phyloP scores from a whole-genome alignment of 2,329 filamentous ascomycete genomes.

The Didymella exigua region DNA sequence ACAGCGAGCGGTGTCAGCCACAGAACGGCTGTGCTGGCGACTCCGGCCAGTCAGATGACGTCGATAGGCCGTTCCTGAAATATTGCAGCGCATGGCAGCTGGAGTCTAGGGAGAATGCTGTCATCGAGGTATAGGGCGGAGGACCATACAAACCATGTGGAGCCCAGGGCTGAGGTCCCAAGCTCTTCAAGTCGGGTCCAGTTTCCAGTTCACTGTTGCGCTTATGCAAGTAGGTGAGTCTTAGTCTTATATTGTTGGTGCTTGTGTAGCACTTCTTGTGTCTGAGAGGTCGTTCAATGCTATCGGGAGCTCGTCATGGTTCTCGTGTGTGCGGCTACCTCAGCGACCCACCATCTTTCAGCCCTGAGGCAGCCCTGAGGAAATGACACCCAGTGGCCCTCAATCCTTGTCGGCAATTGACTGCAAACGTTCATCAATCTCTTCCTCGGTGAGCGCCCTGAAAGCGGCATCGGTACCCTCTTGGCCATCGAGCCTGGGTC shows the following conservation, averaged over 20 bases:
- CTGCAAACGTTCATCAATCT: constrained; percentile 98
- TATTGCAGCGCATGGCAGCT: constrained; percentile 37
- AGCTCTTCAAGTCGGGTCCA: constrained; percentile 19
- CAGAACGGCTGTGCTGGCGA: constrained; percentile 43
- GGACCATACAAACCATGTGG: constrained; percentile 41
- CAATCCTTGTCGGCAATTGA: constrained; percentile 99
- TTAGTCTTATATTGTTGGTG: constrained; percentile 42
- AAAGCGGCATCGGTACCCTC: constrained; percentile 81
- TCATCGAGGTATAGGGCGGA: constrained; percentile 38
- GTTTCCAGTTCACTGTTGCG: constrained; percentile 37
- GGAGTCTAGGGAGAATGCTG: constrained; percentile 36
- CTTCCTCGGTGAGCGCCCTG: constrained; percentile 89
- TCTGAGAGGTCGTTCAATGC: constrained; percentile 37
- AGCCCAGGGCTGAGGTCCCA: constrained; percentile 41
- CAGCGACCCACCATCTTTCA: constrained; percentile 33
- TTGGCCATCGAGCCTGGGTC: constrained; percentile 79
- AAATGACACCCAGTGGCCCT: constrained; percentile 62
- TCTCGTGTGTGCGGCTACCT: constrained; percentile 28
- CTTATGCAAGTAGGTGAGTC: constrained; percentile 43
- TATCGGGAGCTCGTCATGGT: constrained; percentile 35
- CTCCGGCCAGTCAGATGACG: constrained; percentile 41
- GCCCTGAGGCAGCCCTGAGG: constrained; percentile 19
- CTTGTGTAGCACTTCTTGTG: constrained; percentile 34
- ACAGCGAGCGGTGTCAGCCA: constrained; percentile 41
- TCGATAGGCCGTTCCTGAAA: constrained; percentile 33